A percentile compares a stretch with the other conserved stretches of the same genome.
phyloP scores from a whole-genome alignment of 805 yeast genomes.

The Candida saitoana region DNA sequence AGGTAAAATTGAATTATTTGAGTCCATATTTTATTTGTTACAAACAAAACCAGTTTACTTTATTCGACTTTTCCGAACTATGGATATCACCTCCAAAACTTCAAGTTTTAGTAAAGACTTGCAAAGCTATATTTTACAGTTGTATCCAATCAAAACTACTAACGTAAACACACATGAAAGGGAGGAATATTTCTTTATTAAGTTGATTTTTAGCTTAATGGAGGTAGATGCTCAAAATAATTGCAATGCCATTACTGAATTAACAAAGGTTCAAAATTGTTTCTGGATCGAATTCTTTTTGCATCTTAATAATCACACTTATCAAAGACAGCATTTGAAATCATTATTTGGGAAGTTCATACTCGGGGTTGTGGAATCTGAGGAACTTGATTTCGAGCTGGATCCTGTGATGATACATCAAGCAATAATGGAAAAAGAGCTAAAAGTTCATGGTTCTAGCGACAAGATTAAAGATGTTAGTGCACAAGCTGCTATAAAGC shows the following conservation, averaged over 20 bases:
- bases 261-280: constrained; percentile 32
- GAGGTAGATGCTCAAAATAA: constrained; percentile 33
- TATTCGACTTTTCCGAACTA: constrained; percentile 45
- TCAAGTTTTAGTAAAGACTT: constrained; percentile 19
- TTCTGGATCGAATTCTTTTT: constrained; percentile 45
- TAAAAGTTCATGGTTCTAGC: constrained; percentile 32
- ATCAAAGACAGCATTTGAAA: constrained; percentile 46
- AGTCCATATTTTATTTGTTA: constrained; percentile 71
- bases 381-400: constrained; percentile 65
- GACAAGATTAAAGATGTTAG: constrained; percentile 35
- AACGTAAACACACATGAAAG: constrained; percentile 43
- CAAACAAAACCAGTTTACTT: constrained; percentile 82
- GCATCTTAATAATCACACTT: constrained; percentile 44
- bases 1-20: constrained; percentile 63
- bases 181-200: constrained; percentile 66
- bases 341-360: constrained; percentile 37
- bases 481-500: constrained; percentile 73
- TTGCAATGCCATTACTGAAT: constrained; percentile 28
- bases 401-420: constrained; percentile 64
- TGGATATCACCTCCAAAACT: constrained; percentile 22
- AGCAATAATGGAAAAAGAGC: constrained; percentile 34
- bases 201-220: constrained; percentile 49
- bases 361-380: constrained; percentile 38
- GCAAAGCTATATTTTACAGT: constrained; percentile 17
- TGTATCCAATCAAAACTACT: constrained; percentile 31